Evolutionary conservation across 192 early-diverging fungal genomes (phyloP), one percentile per base, ranked within the genome.

Genomic region (Spinellus fusiger): DNA sequence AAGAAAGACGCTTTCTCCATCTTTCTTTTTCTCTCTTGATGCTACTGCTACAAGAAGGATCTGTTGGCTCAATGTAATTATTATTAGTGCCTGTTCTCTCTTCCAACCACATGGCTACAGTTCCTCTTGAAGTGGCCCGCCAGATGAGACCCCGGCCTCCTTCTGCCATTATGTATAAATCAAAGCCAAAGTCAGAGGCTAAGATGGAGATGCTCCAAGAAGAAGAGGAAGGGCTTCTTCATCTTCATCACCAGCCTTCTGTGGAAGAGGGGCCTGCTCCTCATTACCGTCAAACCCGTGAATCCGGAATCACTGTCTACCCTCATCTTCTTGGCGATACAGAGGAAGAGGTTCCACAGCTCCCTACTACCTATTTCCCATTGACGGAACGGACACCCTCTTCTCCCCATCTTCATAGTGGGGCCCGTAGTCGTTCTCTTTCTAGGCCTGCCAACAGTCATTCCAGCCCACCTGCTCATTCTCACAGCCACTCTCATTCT

Each of bases 81-180:
- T 44, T 49, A 29, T 56, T 66, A 51, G 74, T 80, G 1, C 84
- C 82, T 15, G 78, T 86, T 9, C 73, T 82, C 38, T 82, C 82
- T 2, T 86, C 84, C 12, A 80, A 77, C 44, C 80, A 83, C 51
- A 73, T 86, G 16, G 65, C 73, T 2, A 86, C 84, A 0, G 72
- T 86, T 9, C 67, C 81, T 1, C 59, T 86, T 6, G 69, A 83
- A 40, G 73, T 78, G 1, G 84, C 84, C 12, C 78, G 74, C 28
- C 62, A 78, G 53, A 64, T 81, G 75, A 66, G 71, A n/a, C 79
- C 80, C 18, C 77, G 80, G 8, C 80, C 80, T n/a, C 78, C 77
- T n/a, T 79, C 74, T 12, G 67, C 69, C 5, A 61, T 74, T 7
- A 63, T 67, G 60, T 68, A 68, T 48, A 73, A 73, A 38, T 47